phyloP scores from a whole-genome alignment of 345 rosid species.

The Salix koriyanagi region DNA sequence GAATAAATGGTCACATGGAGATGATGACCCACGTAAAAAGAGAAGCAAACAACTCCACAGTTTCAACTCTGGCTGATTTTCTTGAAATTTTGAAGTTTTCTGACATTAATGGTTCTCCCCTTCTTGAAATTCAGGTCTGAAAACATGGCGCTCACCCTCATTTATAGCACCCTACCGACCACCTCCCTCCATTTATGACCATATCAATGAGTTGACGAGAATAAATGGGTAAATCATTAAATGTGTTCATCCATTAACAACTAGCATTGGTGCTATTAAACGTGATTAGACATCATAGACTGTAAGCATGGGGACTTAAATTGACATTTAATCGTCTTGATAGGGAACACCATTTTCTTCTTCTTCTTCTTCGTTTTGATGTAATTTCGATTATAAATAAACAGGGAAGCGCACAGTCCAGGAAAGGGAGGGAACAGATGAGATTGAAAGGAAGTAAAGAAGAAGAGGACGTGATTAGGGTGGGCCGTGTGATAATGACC shows the following conservation, averaged over 20 bases:
- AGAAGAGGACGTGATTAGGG: neutral
- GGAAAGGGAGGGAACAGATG: neutral
- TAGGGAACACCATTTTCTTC: too few species aligned
- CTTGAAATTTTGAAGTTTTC: neutral
- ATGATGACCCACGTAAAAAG: constrained; percentile 25
- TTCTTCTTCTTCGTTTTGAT: too few species aligned
- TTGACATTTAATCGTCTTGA: too few species aligned
- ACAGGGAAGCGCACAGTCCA: neutral
- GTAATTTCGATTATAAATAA: neutral
- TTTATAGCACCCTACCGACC: constrained; percentile 28
- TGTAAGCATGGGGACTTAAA: too few species aligned
- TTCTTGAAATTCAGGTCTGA: constrained; percentile 12
- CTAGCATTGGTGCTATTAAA: neutral
- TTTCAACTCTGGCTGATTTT: neutral
- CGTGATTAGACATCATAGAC: too few species aligned
- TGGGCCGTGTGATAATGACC: constrained; percentile 1
- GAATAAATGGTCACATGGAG: constrained; percentile 23
- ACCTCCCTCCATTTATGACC: constrained; percentile 23
- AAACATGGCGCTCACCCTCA: constrained; percentile 6
- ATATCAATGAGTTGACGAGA: constrained; percentile 8
- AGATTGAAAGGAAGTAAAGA: neutral
- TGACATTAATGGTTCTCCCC: neutral
- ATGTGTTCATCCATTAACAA: constrained; percentile 6
- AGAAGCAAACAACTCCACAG: neutral
- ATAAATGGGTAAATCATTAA: neutral